Evolutionary conservation across 2,329 filamentous ascomycete species (phyloP).

Genomic region (Trichoderma pleuroti): DNA sequence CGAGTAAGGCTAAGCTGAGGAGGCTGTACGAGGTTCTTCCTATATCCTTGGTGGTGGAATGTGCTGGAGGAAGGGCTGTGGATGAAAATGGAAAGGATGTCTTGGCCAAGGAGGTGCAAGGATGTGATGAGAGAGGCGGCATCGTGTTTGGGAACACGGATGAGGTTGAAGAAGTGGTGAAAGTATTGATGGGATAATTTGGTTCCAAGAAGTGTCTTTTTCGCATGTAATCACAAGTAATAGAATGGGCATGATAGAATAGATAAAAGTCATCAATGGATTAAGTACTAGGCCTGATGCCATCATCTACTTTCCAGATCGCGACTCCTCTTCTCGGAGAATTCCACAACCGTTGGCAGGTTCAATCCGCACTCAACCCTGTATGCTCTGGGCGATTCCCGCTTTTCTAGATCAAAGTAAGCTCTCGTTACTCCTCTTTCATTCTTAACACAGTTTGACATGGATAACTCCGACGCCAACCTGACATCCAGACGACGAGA

Average conservation of each 20-base stretch:
- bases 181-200: slow-evolving; percentile 21
- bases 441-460: neutral
- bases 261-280: neutral
- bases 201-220: neutral
- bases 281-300: neutral
- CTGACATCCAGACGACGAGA: neutral
- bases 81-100: slow-evolving; percentile 43
- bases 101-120: slow-evolving; percentile 36
- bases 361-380: neutral
- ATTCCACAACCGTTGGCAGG: neutral
- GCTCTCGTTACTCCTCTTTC: neutral
- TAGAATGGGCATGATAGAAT: neutral
- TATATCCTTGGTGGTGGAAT: slow-evolving; percentile 58
- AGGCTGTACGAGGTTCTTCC: slow-evolving; percentile 58
- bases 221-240: neutral
- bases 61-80: slow-evolving; percentile 54
- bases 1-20: slow-evolving; percentile 54
- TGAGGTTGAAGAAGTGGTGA: slow-evolving; percentile 43
- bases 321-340: neutral
- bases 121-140: slow-evolving; percentile 49
- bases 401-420: neutral
- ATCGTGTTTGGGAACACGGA: slow-evolving; percentile 48
- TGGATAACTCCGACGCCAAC: neutral
- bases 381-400: neutral
- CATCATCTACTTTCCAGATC: neutral